A percentile compares a stretch with the other conserved stretches of the same genome.
Evolutionary conservation across 208 protist species (phyloP).

Genomic region (Strigomonas galati): DNA sequence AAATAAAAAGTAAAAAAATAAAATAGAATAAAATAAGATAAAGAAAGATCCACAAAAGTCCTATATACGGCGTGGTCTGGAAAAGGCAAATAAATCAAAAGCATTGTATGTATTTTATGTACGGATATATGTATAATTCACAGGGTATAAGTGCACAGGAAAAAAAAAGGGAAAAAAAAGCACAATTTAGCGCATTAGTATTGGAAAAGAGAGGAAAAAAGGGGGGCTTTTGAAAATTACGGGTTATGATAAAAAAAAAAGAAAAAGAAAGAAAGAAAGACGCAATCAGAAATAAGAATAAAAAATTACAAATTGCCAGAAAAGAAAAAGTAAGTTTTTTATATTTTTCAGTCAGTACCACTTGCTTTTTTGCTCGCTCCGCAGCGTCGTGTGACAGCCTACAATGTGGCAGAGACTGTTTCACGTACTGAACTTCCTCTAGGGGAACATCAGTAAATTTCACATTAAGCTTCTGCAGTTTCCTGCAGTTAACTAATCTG

Average conservation of each 20-base stretch:
- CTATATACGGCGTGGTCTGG: background rate
- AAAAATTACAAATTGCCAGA: conserved; percentile 1
- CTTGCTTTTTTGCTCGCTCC: conserved; percentile 10
- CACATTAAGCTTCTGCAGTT: conserved; percentile 29
- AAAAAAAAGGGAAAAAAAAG: background rate
- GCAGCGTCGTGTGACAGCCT: conserved; percentile 21
- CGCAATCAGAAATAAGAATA: conserved; percentile 6
- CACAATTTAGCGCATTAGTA: background rate
- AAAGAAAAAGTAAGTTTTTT: too few species aligned
- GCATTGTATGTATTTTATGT: background rate
- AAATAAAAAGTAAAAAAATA: background rate
- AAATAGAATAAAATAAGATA: background rate
- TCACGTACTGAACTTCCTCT: conserved; percentile 23
- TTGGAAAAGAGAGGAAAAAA: conserved; percentile 5
- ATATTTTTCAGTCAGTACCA: background rate
- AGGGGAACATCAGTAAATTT: conserved; percentile 21
- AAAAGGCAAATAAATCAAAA: background rate
- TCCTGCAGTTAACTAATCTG: conserved; percentile 9
- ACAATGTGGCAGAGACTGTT: conserved; percentile 19
- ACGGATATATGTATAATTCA: too few species aligned
- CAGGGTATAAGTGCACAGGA: too few species aligned
- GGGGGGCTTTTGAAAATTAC: background rate
- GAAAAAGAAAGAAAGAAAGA: conserved; percentile 7
- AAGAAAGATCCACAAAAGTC: background rate
- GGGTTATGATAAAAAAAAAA: background rate